Conservation (phyloP, 495 filamentous ascomycete species). For the Copromyces sp. region DNA sequence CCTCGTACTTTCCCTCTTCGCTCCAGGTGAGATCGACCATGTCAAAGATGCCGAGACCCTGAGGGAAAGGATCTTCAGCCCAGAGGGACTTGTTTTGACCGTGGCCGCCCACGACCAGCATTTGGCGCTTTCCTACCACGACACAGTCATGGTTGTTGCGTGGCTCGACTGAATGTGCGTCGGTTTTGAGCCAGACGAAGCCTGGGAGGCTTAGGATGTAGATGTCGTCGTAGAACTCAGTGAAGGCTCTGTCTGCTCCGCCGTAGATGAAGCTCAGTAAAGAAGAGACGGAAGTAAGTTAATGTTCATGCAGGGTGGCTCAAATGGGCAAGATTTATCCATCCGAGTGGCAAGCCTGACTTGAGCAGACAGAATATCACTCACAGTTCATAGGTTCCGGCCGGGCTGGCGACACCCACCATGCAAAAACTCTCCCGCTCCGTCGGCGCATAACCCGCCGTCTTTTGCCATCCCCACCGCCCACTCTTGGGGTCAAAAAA, state of each 20-base stretch:
- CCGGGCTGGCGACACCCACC: conserved; percentile 19
- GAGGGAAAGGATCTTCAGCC: neutral
- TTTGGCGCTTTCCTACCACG: no score
- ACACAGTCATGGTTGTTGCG: neutral
- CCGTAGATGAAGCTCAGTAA: conserved; percentile 13
- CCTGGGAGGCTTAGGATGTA: conserved; percentile 36
- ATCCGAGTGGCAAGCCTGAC: neutral
- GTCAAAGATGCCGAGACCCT: conserved; percentile 9
- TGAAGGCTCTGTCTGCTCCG: no score
- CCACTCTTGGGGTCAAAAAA: conserved; percentile 28
- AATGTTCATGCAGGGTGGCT: neutral
- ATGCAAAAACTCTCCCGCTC: conserved; percentile 18
- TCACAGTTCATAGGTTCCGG: conserved; percentile 26
- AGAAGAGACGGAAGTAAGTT: neutral
- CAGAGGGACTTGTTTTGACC: neutral
- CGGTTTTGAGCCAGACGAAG: conserved; percentile 31
- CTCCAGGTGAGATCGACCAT: conserved; percentile 4
- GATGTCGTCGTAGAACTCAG: conserved; percentile 16
- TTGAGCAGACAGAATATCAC: neutral
- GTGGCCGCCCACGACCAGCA: no score
- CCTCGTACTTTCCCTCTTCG: conserved; percentile 3
- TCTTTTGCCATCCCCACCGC: conserved; percentile 21
- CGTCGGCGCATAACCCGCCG: conserved; percentile 12
- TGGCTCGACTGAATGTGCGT: neutral
- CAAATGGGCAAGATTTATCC: neutral